Evolutionary conservation across 371 early-diverging fungal genomes (phyloP).

Genomic region (Actinomortierella wolfii): DNA sequence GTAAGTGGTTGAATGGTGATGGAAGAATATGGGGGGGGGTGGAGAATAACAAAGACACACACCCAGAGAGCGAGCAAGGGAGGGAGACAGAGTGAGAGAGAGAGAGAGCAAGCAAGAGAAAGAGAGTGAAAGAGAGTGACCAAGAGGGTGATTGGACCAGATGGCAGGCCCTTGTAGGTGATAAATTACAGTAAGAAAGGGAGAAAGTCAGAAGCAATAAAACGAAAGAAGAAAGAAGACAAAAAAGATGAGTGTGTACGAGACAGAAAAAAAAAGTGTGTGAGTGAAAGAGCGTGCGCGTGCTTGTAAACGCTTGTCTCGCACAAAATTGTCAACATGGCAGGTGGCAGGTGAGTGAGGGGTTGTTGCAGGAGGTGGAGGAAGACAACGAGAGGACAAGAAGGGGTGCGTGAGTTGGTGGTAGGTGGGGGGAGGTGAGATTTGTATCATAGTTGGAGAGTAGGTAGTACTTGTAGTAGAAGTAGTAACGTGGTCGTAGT

Average conservation of each 20-base stretch:
- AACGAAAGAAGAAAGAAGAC: neutral
- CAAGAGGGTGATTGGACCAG: constrained; percentile 16
- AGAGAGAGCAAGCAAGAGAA: constrained; percentile 1
- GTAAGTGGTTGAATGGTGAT: too few relatives aligned
- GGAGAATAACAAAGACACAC: too few relatives aligned
- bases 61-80: neutral
- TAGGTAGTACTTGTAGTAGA: constrained; percentile 19
- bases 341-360: too few relatives aligned
- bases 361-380: constrained; percentile 11
- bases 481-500: constrained; percentile 7
- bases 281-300: too few relatives aligned
- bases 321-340: too few relatives aligned
- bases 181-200: neutral
- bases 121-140: constrained; percentile 1
- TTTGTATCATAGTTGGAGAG: too few relatives aligned
- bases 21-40: neutral
- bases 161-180: constrained; percentile 6
- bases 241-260: neutral
- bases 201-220: neutral
- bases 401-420: constrained; percentile 11
- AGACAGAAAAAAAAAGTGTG: too few relatives aligned
- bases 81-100: constrained; percentile 4
- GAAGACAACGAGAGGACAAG: constrained; percentile 10
- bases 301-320: too few relatives aligned
- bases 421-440: too few relatives aligned